A percentile compares a stretch with the other conserved stretches of the same genome.
These are phyloP conservation scores for Coffea humblotiana DNA, from an alignment of 305 asterid genomes.

Conservation along the genomic window DNA sequence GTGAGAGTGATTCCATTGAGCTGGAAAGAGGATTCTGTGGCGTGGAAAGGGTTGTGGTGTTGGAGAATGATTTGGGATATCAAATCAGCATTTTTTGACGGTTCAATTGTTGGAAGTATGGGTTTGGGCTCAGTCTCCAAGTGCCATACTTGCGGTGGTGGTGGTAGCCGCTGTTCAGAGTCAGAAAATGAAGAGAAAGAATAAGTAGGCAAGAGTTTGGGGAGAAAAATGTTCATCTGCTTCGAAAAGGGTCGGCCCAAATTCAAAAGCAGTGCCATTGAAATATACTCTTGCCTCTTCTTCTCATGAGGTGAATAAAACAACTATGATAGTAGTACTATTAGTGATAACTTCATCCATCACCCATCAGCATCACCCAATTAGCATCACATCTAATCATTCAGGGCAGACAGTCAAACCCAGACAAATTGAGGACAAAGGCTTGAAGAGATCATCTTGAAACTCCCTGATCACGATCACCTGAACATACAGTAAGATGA, in stretches of 20 bases:
- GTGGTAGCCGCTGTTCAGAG: not conserved
- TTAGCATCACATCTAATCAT: not conserved
- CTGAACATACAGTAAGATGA: too few species aligned
- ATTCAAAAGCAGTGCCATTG: not conserved
- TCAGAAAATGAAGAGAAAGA: not conserved
- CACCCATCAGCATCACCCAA: not conserved
- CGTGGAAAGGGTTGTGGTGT: constrained; percentile 90
- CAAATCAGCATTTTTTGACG: constrained; percentile 67
- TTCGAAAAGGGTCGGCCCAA: not conserved
- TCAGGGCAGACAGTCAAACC: not conserved
- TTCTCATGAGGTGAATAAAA: not conserved
- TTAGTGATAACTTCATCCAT: not conserved
- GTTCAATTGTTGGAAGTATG: constrained; percentile 51
- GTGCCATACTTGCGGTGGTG: not conserved
- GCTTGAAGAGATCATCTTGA: not conserved
- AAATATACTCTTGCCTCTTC: not conserved
- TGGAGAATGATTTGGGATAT: constrained; percentile 64
- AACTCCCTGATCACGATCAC: too few species aligned
- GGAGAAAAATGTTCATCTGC: not conserved
- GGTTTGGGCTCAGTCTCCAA: constrained; percentile 32
- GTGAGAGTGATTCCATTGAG: constrained; percentile 61
- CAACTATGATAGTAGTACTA: too few species aligned
- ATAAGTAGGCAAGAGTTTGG: constrained; percentile 5
- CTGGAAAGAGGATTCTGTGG: constrained; percentile 80
- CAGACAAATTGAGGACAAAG: not conserved